Evolutionary conservation across 345 rosid species (phyloP), one percentile per base, ranked within the genome.

Genomic region (Corymbia maculata): DNA sequence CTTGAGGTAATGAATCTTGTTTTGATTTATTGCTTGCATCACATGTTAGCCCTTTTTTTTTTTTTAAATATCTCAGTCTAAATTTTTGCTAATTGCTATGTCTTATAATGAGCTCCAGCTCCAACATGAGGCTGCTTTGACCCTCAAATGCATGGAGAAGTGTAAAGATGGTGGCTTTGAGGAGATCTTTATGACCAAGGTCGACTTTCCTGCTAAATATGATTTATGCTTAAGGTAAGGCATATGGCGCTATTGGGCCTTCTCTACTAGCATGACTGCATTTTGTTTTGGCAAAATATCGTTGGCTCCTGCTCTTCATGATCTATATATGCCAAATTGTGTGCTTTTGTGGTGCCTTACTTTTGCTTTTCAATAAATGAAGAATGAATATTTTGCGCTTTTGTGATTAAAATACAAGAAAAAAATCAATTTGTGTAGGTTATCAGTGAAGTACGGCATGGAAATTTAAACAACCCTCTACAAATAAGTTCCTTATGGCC

Each of bases 81-180:
- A 51, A 44, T 85, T 79, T 21, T 89, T 66, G 86, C 84, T 9
- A 50, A 87, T 28, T 64, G 49, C 87, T 80, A 87, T 55, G 6
- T 88, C 66, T 49, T 87, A 32, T 82, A 86, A 47, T 89, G 89
- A 80, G 86, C 50, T 91, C 51, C 93, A 95, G 99, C 98, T 97
- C 85, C 95, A 94, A 91, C 92, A 95, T 55, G 99, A 97, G 94
- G 97, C 95, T 91, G 91, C 94, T 87, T 88, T 91, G 47, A 91
- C 98, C 50, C 96, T 96, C 91, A 90, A 88, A 89, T 96, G 98
- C 92, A 91, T 95, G 87, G 95, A 90, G 85, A 95, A 92, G 91
- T 93, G 94, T 89, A 91, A 92, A 92, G 96, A 95, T 93, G 92
- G 94, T 91, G 99, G 98, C 28, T 96, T 96, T 70, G 96, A 96